Percentiles rank a stretch among this genome's conserved stretches.
phyloP scores from a whole-genome alignment of 2,329 filamentous ascomycete species.

The Aphanocladium album region DNA sequence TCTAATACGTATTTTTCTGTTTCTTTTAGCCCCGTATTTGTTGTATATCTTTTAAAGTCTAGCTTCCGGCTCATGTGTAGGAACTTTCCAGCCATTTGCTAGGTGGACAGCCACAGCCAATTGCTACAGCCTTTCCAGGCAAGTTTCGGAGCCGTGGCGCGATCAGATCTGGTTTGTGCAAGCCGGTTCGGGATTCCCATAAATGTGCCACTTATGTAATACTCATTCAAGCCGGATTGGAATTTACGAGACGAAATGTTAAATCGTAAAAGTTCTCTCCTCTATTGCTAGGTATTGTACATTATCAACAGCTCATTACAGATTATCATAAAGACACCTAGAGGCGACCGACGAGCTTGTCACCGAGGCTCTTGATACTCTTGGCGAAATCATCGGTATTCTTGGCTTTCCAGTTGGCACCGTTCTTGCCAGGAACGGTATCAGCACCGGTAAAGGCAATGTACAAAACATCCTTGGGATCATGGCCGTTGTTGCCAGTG shows the following conservation, averaged over 20 bases:
- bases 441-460: constrained; percentile 48
- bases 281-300: not conserved
- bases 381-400: constrained; percentile 40
- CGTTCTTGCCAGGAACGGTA: constrained; percentile 44
- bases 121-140: not conserved
- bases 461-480: constrained; percentile 50
- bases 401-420: constrained; percentile 46
- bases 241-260: not conserved
- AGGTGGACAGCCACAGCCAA: not conserved
- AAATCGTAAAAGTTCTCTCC: too few relatives aligned
- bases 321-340: not conserved
- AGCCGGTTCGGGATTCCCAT: not conserved
- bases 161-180: not conserved
- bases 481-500: constrained; percentile 48
- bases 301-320: not conserved
- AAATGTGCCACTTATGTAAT: not conserved
- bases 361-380: constrained; percentile 41
- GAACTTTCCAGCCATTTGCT: too few relatives aligned
- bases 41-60: too few relatives aligned
- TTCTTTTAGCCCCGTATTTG: too few relatives aligned
- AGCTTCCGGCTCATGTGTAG: too few relatives aligned
- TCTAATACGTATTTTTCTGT: too few relatives aligned
- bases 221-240: too few relatives aligned
- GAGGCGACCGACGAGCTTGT: constrained; percentile 33
- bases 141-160: not conserved